Conservation (phyloP, 1,284 basidiomycete species). For the Ceratobasidium sp. region DNA sequence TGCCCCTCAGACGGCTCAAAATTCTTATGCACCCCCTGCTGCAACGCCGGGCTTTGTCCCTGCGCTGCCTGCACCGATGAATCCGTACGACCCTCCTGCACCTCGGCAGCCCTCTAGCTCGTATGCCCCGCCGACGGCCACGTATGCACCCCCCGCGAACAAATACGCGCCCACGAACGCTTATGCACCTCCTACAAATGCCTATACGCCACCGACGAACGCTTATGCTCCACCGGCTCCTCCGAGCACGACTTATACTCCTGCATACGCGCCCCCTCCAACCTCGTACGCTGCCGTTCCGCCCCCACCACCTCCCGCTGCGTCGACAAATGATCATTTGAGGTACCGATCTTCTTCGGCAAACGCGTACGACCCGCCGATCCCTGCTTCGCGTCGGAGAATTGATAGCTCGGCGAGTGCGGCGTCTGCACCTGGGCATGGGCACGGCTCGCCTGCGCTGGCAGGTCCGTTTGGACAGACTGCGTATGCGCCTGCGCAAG, state of each 20-base stretch:
- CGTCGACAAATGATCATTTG: slow-evolving; percentile 29
- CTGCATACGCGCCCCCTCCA: slow-evolving; percentile 49
- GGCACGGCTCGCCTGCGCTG: slow-evolving; percentile 5
- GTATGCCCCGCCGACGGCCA: slow-evolving; percentile 44
- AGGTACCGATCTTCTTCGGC: slow-evolving; percentile 68
- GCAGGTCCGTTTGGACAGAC: slow-evolving; percentile 25
- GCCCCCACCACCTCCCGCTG: slow-evolving; percentile 51
- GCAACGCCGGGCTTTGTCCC: slow-evolving; percentile 45
- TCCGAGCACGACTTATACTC: slow-evolving; percentile 41
- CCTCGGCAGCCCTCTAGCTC: slow-evolving; percentile 4
- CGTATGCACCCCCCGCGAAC: slow-evolving; percentile 44
- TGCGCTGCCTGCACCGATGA: slow-evolving; percentile 40
- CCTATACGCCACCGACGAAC: slow-evolving; percentile 25
- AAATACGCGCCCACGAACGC: slow-evolving; percentile 46
- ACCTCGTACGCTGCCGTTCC: slow-evolving; percentile 48
- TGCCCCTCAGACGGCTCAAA: slow-evolving; percentile 37
- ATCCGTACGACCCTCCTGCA: slow-evolving; percentile 49
- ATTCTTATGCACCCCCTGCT: slow-evolving; percentile 44
- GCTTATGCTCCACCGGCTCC: slow-evolving; percentile 29
- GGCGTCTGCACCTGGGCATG: slow-evolving; percentile 14
- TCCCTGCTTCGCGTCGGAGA: slow-evolving; percentile 54
- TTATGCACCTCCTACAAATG: slow-evolving; percentile 44
- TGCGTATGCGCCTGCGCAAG: slow-evolving; percentile 22
- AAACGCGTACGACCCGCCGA: slow-evolving; percentile 83
- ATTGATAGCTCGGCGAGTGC: slow-evolving; percentile 32